A percentile compares a stretch with the other conserved stretches of the same genome.
Evolutionary conservation across 768 basidiomycete species (phyloP).

Genomic region (Vishniacozyma victoriae): DNA sequence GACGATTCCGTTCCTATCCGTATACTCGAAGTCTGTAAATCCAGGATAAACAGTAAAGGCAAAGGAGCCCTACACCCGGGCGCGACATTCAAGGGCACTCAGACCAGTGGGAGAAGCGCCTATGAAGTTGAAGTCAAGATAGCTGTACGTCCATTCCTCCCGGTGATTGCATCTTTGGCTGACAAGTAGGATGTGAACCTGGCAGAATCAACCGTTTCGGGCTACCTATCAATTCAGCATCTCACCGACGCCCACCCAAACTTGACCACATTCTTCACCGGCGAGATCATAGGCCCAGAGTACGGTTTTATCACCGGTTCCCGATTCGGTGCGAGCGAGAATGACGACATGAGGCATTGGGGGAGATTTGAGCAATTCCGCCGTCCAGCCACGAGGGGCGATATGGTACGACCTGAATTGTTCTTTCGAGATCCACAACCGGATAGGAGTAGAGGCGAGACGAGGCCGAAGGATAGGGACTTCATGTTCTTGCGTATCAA

Average conservation of each 20-base stretch:
- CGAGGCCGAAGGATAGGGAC: conserved; percentile 31
- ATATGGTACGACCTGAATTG: conserved; percentile 69
- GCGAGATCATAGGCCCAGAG: conserved; percentile 85
- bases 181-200: conserved; percentile 75
- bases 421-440: conserved; percentile 57
- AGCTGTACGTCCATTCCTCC: conserved; percentile 58
- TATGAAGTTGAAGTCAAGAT: conserved; percentile 93
- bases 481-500: conserved; percentile 93
- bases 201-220: conserved; percentile 73
- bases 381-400: conserved; percentile 61
- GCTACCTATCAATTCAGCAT: conserved; percentile 86
- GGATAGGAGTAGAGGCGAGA: conserved; percentile 14
- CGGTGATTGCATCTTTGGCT: neutral
- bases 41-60: conserved; percentile 27
- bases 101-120: conserved; percentile 86
- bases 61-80: conserved; percentile 63
- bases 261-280: conserved; percentile 92
- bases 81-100: conserved; percentile 79
- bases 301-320: conserved; percentile 84
- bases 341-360: conserved; percentile 93
- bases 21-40: conserved; percentile 34
- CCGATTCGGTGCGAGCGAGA: conserved; percentile 60
- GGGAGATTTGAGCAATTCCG: conserved; percentile 84
- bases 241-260: conserved; percentile 92
- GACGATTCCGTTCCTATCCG: conserved; percentile 38